Conservation (phyloP, 1,139 yeast genomes). For the Suhomyces bokatorum region DNA sequence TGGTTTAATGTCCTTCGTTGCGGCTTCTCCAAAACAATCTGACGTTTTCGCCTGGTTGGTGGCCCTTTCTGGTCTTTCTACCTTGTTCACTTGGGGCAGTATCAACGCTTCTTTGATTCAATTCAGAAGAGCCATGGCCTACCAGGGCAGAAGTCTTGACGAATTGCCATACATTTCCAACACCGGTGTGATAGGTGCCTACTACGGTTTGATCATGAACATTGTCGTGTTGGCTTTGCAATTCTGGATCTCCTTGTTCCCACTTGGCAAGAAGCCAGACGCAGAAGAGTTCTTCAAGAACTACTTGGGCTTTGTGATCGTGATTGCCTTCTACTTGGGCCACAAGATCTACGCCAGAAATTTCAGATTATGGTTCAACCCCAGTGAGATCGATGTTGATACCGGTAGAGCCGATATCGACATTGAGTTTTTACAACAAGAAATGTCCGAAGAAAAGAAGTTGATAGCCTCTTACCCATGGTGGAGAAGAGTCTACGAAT, state of each 20-base stretch:
- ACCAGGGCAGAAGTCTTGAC: conserved; percentile 28
- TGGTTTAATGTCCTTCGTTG: conserved; percentile 42
- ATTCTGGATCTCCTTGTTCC: conserved; percentile 46
- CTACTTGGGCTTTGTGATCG: conserved; percentile 38
- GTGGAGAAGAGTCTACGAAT: conserved; percentile 47
- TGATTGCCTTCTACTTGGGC: conserved; percentile 31
- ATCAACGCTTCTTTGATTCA: conserved; percentile 40
- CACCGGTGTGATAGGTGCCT: conserved; percentile 42
- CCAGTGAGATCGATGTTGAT: conserved; percentile 59
- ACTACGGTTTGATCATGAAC: conserved; percentile 35
- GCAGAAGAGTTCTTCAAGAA: conserved; percentile 34
- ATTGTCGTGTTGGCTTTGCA: conserved; percentile 39
- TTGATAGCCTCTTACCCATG: conserved; percentile 49
- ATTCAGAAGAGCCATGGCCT: conserved; percentile 39
- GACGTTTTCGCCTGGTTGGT: conserved; percentile 44
- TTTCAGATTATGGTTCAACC: conserved; percentile 27
- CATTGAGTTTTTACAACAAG: conserved; percentile 62
- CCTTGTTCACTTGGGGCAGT: conserved; percentile 45
- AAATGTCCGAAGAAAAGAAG: conserved; percentile 61
- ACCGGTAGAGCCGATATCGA: conserved; percentile 69
- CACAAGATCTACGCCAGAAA: conserved; percentile 39
- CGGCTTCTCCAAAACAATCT: conserved; percentile 39
- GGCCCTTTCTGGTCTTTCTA: conserved; percentile 43
- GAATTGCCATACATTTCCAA: conserved; percentile 42
- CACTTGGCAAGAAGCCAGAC: conserved; percentile 33